phyloP scores from a whole-genome alignment of 2,329 filamentous ascomycete genomes.

The Ophiognomonia clavigignenti-juglandacearum region DNA sequence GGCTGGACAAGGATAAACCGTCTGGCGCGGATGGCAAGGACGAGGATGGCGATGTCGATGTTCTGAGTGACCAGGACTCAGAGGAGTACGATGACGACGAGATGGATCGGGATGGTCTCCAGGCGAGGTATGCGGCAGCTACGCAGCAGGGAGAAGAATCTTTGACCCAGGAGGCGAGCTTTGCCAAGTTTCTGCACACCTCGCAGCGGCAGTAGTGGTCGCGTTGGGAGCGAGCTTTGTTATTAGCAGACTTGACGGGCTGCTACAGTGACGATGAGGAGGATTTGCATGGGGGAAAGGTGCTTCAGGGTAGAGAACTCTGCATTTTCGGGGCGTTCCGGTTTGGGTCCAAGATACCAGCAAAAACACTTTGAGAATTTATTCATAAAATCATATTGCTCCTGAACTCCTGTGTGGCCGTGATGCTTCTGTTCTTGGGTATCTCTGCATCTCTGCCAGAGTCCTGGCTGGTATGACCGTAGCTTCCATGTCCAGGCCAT shows the following conservation, averaged over 20 bases:
- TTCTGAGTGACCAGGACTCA: slow-evolving; percentile 48
- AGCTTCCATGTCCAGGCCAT: background rate
- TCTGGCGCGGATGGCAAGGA: slow-evolving; percentile 19
- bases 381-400: slow-evolving; percentile 6
- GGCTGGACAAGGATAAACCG: slow-evolving; percentile 17
- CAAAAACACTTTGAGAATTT: slow-evolving; percentile 14
- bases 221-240: too few species aligned
- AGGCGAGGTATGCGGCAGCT: slow-evolving; percentile 72
- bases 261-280: too few species aligned
- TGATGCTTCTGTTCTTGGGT: background rate
- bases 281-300: slow-evolving; percentile 19
- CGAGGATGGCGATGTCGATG: slow-evolving; percentile 32
- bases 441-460: background rate
- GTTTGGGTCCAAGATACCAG: slow-evolving; percentile 21
- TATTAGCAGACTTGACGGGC: background rate
- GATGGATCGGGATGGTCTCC: slow-evolving; percentile 60
- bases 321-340: slow-evolving; percentile 24
- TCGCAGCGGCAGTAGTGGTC: slow-evolving; percentile 29
- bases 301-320: background rate
- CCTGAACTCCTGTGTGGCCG: slow-evolving; percentile 12
- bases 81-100: slow-evolving; percentile 55
- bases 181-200: slow-evolving; percentile 54
- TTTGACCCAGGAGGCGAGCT: slow-evolving; percentile 52
- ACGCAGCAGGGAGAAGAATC: slow-evolving; percentile 52
- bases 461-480: background rate